Evolutionary conservation across 495 filamentous ascomycete genomes (phyloP).

Genomic region (Clohesyomyces aquaticus): DNA sequence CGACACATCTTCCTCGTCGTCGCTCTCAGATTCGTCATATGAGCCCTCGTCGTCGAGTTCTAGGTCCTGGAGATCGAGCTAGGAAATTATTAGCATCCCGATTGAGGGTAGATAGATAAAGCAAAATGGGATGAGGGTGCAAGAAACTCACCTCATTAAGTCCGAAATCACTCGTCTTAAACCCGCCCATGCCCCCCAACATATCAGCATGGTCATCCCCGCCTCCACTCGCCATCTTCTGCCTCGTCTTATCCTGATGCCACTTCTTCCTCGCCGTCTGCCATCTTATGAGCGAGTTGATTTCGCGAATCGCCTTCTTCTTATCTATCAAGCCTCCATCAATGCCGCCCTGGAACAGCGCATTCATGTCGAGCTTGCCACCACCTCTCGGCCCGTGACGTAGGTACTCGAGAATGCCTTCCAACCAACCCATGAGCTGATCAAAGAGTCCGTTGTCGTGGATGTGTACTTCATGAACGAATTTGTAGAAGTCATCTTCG

Average conservation of each 20-base stretch:
- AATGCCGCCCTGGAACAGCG: constrained; percentile 78
- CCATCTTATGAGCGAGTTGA: constrained; percentile 85
- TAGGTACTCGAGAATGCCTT: constrained; percentile 93
- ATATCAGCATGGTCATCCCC: constrained; percentile 44
- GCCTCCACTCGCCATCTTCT: constrained; percentile 90
- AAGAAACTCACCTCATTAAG: constrained; percentile 67
- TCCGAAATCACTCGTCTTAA: constrained; percentile 83
- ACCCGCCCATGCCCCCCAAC: constrained; percentile 51
- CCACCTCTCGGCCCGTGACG: constrained; percentile 77
- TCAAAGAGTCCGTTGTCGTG: constrained; percentile 97
- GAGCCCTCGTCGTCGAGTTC: constrained; percentile 73
- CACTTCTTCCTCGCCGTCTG: constrained; percentile 93
- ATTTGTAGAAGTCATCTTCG: constrained; percentile 97
- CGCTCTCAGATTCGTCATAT: constrained; percentile 59
- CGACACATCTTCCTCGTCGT: constrained; percentile 75
- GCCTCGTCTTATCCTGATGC: constrained; percentile 95
- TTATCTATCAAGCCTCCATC: constrained; percentile 69
- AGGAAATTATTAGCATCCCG: constrained; percentile 25
- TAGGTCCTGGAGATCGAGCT: constrained; percentile 80
- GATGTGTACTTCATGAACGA: constrained; percentile 96
- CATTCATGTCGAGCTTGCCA: constrained; percentile 88
- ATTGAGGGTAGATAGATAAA: too few species aligned
- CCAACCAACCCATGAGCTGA: constrained; percentile 94
- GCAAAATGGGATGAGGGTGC: neutral
- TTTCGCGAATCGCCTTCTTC: constrained; percentile 73